These are phyloP conservation scores for Mycena polygramma DNA, from an alignment of 768 basidiomycete species.

Conservation along the genomic window DNA sequence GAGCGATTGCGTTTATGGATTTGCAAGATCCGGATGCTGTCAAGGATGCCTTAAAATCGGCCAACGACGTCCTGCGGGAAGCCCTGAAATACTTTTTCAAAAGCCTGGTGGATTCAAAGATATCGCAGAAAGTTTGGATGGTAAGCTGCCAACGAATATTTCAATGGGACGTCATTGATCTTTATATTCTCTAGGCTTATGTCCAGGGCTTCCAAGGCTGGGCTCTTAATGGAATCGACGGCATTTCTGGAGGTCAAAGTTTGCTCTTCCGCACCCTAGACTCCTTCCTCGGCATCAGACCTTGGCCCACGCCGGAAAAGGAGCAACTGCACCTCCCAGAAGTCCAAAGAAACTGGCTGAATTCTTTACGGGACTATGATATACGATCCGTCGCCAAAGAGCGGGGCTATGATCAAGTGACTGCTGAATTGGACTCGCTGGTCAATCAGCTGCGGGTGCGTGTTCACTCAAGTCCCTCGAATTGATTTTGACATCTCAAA, in stretches of 20 bases:
- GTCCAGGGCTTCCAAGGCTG: slow-evolving; percentile 32
- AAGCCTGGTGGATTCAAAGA: slow-evolving; percentile 24
- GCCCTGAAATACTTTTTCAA: slow-evolving; percentile 24
- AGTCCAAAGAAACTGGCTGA: slow-evolving; percentile 20
- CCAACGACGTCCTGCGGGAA: slow-evolving; percentile 19
- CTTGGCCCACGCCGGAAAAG: slow-evolving; percentile 25
- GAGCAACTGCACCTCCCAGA: slow-evolving; percentile 21
- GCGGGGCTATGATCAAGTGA: slow-evolving; percentile 17
- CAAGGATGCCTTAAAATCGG: slow-evolving; percentile 13
- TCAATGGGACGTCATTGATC: background rate
- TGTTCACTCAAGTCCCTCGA: background rate
- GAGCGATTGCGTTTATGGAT: slow-evolving; percentile 22
- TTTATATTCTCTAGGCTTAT: slow-evolving; percentile 8
- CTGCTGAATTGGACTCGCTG: slow-evolving; percentile 20
- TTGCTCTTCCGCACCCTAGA: slow-evolving; percentile 29
- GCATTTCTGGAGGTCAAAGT: slow-evolving; percentile 28
- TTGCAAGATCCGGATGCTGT: slow-evolving; percentile 1
- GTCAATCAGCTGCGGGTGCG: slow-evolving; percentile 28
- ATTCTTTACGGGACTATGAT: slow-evolving; percentile 24
- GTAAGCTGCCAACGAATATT: background rate
- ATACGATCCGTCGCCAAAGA: slow-evolving; percentile 27
- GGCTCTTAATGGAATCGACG: slow-evolving; percentile 20
- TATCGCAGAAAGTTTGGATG: slow-evolving; percentile 27
- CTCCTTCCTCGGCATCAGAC: slow-evolving; percentile 25
- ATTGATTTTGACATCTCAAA: background rate